These are phyloP conservation scores for Trichoderma sp. DNA, from an alignment of 2,329 filamentous ascomycete genomes.

Conservation along the genomic window DNA sequence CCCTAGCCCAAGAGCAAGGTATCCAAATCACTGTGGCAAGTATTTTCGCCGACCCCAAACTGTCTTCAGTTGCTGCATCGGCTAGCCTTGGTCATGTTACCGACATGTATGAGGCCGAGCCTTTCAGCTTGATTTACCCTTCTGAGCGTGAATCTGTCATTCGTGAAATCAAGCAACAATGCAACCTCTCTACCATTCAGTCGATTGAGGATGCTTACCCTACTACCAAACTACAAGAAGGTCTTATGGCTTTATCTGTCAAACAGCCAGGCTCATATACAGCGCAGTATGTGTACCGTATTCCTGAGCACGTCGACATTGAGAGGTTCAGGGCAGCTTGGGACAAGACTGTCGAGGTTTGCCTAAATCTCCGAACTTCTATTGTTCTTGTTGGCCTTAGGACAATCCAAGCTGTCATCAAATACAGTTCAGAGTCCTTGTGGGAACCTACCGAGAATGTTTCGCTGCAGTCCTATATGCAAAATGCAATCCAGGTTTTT, in stretches of 20 bases:
- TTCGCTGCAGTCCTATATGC: not conserved
- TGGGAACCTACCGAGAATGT: not conserved
- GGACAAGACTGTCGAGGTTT: slow-evolving; percentile 8
- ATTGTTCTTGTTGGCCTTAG: slow-evolving; percentile 8
- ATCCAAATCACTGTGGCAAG: not conserved
- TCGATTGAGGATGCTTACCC: slow-evolving; percentile 18
- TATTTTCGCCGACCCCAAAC: slow-evolving; percentile 7
- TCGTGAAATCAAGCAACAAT: slow-evolving; percentile 11
- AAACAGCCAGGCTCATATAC: slow-evolving; percentile 19
- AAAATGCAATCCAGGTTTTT: not conserved
- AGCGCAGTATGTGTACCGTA: slow-evolving; percentile 5
- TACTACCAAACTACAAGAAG: slow-evolving; percentile 4
- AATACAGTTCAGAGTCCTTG: not conserved
- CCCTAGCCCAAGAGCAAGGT: slow-evolving; percentile 32
- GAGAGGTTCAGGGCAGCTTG: slow-evolving; percentile 5
- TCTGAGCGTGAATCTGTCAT: not conserved
- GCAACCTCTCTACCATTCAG: not conserved
- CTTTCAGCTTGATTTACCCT: not conserved
- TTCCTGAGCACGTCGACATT: slow-evolving; percentile 7
- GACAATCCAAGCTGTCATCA: slow-evolving; percentile 3
- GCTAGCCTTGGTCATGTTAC: not conserved
- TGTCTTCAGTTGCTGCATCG: slow-evolving; percentile 1
- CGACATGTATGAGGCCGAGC: not conserved
- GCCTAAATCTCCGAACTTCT: slow-evolving; percentile 16
- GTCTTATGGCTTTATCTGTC: slow-evolving; percentile 8